phyloP scores from a whole-genome alignment of 129 eudicot genomes.

The Silybum marianum region DNA sequence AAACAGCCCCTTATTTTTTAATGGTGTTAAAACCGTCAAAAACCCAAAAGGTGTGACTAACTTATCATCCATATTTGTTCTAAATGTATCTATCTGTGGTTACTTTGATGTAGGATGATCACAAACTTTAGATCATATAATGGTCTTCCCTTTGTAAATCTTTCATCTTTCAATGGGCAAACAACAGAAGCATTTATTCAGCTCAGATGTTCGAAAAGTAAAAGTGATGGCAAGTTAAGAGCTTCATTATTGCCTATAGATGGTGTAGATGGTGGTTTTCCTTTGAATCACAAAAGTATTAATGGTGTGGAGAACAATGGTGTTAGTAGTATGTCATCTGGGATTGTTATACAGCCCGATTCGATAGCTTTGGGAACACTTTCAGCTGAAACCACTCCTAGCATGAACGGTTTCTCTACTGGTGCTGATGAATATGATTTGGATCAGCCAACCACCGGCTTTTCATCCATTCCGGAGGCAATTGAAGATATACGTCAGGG shows the following conservation, averaged over 20 bases:
- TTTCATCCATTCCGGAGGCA: slow-evolving; percentile 78
- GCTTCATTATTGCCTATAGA: slow-evolving; percentile 64
- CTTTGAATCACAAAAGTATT: slow-evolving; percentile 38
- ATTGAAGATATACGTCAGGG: slow-evolving; percentile 80
- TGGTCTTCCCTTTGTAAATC: slow-evolving; percentile 43
- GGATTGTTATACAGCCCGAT: slow-evolving; percentile 51
- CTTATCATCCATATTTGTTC: not conserved
- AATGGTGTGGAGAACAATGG: slow-evolving; percentile 36
- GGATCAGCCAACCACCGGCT: slow-evolving; percentile 66
- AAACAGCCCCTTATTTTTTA: too few relatives aligned
- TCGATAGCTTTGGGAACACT: slow-evolving; percentile 50
- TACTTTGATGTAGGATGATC: slow-evolving; percentile 39
- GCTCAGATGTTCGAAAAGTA: slow-evolving; percentile 36
- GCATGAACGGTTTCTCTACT: slow-evolving; percentile 34
- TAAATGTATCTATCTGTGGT: not conserved
- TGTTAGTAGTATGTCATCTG: slow-evolving; percentile 40
- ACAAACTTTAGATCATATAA: slow-evolving; percentile 46
- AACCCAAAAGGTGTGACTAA: too few relatives aligned
- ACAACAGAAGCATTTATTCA: slow-evolving; percentile 47
- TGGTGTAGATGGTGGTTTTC: slow-evolving; percentile 58
- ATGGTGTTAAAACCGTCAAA: not conserved
- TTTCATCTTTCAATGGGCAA: slow-evolving; percentile 40
- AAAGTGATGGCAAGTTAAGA: slow-evolving; percentile 41
- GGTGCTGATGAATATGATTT: slow-evolving; percentile 55
- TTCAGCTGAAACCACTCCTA: slow-evolving; percentile 58